Percentiles rank a stretch among this genome's conserved stretches.
These are phyloP conservation scores for Phanerochaete sordida DNA, from an alignment of 768 basidiomycete species.

Conservation along the genomic window DNA sequence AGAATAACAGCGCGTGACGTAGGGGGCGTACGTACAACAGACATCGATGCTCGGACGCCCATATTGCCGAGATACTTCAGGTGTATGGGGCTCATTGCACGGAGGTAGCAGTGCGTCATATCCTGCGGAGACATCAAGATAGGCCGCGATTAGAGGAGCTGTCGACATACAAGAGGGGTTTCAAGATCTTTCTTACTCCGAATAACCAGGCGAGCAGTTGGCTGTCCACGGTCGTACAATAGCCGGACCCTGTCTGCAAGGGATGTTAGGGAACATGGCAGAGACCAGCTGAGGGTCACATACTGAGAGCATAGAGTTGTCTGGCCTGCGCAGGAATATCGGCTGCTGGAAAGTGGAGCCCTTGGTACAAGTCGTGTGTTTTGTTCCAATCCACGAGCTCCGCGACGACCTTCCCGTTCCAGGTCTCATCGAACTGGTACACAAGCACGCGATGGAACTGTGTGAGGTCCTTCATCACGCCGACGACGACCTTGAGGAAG, in stretches of 20 bases:
- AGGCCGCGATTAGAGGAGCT: neutral
- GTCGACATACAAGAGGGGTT: slow-evolving; percentile 49
- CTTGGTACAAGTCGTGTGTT: slow-evolving; percentile 69
- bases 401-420: slow-evolving; percentile 76
- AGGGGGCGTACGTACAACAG: slow-evolving; percentile 49
- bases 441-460: slow-evolving; percentile 80
- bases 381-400: slow-evolving; percentile 78
- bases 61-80: slow-evolving; percentile 79
- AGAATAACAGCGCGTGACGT: neutral
- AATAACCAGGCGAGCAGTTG: slow-evolving; percentile 71
- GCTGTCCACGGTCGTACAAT: slow-evolving; percentile 69
- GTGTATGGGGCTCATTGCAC: slow-evolving; percentile 89
- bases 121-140: slow-evolving; percentile 36
- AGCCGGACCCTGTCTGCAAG: slow-evolving; percentile 67
- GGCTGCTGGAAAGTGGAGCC: slow-evolving; percentile 65
- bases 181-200: slow-evolving; percentile 61
- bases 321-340: slow-evolving; percentile 74
- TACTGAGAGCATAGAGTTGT: slow-evolving; percentile 64
- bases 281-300: slow-evolving; percentile 17
- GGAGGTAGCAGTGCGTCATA: slow-evolving; percentile 80
- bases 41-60: slow-evolving; percentile 83
- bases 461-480: slow-evolving; percentile 72
- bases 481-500: slow-evolving; percentile 72
- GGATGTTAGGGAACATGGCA: neutral
- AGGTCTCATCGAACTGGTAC: slow-evolving; percentile 80